Base-by-base conservation (phyloP, 371 early-diverging fungal species). In the Umbelopsis sp. region DNA sequence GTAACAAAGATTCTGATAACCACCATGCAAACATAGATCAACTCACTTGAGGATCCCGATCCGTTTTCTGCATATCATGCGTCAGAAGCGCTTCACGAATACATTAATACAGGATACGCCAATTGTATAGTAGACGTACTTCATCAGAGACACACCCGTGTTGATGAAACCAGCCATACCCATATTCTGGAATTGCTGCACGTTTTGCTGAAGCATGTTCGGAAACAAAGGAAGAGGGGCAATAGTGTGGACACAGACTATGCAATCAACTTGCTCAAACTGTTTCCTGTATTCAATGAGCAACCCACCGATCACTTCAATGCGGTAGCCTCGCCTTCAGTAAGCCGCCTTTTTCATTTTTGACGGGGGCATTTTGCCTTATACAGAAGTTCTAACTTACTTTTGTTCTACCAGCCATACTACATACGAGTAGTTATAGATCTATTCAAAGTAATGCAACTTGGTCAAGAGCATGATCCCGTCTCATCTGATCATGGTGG, bases 21-120 rank as follows among this genome's bases (percentile, higher is more conserved):
- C 12, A 57, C 8, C 12, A 10, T 10, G 41, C 12, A 2, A 29
- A 10, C 16, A 8, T 35, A 57, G 57, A 57, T 57, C 32, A 4
- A 57, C 1, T 11, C 35, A 32, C 29, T 57, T 35, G 16, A 35
- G 16, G 16, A 57, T 35, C 16, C 29, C 10, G 57, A 57, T 57
- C 57, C 57, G 29, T 57, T 57, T 35, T 11, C 32, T 14, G 57
- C 35, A 35, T 57, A 57, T 57, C 35, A 57, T 37, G 57, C 57
- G 14, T 2, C 37, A 35, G 35, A 24, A 16, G 16, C 32, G 18
- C 14, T 57, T 1, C 32, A 57, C 3, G 29, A 6, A 0, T 57
- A 57, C 29, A 57, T 29, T 14, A 12, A 57, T 3, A 11, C 3
- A 4, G 16, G n/a, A 4, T 12, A n/a, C 57, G 11, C n/a, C 11